Conservation (phyloP, 768 basidiomycete species). For the Rubroboletus pulcherrimus region DNA sequence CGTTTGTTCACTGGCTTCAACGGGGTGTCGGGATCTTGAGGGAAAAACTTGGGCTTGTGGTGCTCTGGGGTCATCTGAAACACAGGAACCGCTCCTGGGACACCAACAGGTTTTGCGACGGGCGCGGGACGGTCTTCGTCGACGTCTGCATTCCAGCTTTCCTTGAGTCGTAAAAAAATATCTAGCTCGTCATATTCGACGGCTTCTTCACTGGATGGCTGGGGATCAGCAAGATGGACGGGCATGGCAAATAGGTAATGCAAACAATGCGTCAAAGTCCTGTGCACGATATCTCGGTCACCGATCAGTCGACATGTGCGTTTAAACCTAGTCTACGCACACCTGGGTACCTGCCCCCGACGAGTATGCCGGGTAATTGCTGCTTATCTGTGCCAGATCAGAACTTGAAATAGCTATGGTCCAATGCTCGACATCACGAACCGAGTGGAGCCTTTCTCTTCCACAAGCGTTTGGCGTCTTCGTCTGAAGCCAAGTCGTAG, state of each 20-base stretch:
- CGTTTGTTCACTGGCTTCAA: conserved; percentile 56
- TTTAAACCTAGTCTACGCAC: conserved; percentile 42
- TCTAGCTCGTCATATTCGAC: conserved; percentile 76
- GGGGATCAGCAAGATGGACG: conserved; percentile 6
- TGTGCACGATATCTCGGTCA: conserved; percentile 24
- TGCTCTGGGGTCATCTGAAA: conserved; percentile 79
- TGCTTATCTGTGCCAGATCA: conserved; percentile 58
- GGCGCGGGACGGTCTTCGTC: conserved; percentile 61
- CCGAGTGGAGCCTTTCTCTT: conserved; percentile 73
- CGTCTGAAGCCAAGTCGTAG: conserved; percentile 84
- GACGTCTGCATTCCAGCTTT: conserved; percentile 55
- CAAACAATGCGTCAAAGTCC: conserved; percentile 76
- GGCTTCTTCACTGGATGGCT: conserved; percentile 66
- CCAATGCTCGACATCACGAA: conserved; percentile 23
- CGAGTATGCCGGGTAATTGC: conserved; percentile 78
- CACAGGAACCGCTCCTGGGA: conserved; percentile 74
- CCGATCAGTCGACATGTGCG: background rate
- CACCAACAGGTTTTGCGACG: conserved; percentile 62
- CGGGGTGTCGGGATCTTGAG: conserved; percentile 41
- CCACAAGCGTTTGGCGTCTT: conserved; percentile 76
- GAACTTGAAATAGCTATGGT: background rate
- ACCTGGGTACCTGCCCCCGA: conserved; percentile 73
- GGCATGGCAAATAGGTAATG: conserved; percentile 2
- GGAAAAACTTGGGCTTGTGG: conserved; percentile 55
- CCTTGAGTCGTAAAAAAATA: conserved; percentile 66